Conservation (phyloP, 164 flowering plant species). For the Vitis labrusca region DNA sequence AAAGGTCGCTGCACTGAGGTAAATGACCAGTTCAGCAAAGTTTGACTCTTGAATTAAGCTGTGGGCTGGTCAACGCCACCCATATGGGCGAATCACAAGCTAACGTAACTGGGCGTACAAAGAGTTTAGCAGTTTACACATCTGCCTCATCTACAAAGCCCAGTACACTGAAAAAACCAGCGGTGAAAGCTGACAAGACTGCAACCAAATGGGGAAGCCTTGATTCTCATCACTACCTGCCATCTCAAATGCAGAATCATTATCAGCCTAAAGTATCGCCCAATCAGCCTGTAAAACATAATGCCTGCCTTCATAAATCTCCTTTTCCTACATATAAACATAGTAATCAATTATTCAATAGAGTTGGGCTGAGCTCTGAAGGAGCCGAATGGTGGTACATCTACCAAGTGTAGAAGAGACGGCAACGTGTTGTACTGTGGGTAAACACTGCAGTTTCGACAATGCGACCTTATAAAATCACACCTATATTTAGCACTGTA, state of each 20-base stretch:
- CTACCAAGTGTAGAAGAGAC: slow-evolving; percentile 25
- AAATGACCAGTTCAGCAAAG: too few relatives aligned
- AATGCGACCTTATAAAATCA: slow-evolving; percentile 18
- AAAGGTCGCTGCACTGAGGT: too few relatives aligned
- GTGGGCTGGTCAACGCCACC: too few relatives aligned
- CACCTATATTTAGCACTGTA: slow-evolving; percentile 19
- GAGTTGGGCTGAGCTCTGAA: not conserved
- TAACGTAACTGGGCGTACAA: too few relatives aligned
- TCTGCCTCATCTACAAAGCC: too few relatives aligned
- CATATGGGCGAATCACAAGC: too few relatives aligned
- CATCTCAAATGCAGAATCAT: not conserved
- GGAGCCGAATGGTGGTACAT: not conserved
- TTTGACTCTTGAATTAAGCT: too few relatives aligned
- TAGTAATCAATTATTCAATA: not conserved
- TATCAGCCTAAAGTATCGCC: not conserved
- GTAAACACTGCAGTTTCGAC: slow-evolving; percentile 30
- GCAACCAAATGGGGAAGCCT: slow-evolving; percentile 5
- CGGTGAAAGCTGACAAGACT: not conserved
- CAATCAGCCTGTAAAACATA: not conserved
- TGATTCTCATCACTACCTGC: not conserved
- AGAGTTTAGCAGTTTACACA: too few relatives aligned
- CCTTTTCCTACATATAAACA: not conserved
- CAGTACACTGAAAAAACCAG: not conserved
- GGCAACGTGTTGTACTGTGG: slow-evolving; percentile 25
- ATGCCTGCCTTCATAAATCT: not conserved